Conservation (phyloP, 2,329 filamentous ascomycete species). For the Epichloe aotearoae region DNA sequence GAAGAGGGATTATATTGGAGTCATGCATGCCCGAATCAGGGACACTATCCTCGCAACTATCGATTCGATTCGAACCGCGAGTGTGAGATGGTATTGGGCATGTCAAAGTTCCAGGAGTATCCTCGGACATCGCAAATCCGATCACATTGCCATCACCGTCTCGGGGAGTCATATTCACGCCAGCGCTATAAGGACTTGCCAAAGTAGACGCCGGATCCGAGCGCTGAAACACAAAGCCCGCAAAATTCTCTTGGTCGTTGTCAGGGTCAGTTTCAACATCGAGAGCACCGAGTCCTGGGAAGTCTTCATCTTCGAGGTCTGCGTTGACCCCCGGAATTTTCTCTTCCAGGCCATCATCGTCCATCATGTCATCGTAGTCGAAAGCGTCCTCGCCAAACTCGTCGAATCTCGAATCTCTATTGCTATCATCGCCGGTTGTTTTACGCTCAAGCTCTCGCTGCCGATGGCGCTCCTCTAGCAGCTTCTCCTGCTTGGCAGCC, state of each 20-base stretch:
- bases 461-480: conserved; percentile 60
- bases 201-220: conserved; percentile 38
- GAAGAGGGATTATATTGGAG: conserved; percentile 6
- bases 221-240: conserved; percentile 44
- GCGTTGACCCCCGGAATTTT: conserved; percentile 43
- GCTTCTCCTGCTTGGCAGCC: conserved; percentile 51
- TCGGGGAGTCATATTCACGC: conserved; percentile 37
- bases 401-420: conserved; percentile 42
- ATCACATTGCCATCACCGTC: conserved; percentile 42
- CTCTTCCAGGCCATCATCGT: conserved; percentile 53
- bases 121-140: conserved; percentile 41
- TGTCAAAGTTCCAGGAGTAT: conserved; percentile 20
- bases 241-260: conserved; percentile 47
- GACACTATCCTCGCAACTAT: conserved; percentile 8
- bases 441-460: conserved; percentile 52
- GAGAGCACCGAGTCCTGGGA: neutral
- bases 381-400: conserved; percentile 49
- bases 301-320: conserved; percentile 7
- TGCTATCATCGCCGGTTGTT: conserved; percentile 22
- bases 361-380: conserved; percentile 51
- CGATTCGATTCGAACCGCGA: neutral
- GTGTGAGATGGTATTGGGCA: conserved; percentile 6
- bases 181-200: conserved; percentile 35
- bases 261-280: conserved; percentile 30
- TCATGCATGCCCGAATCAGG: conserved; percentile 32